Base-by-base conservation (phyloP, 2,329 filamentous ascomycete species). In the Penicillium corylophilum region DNA sequence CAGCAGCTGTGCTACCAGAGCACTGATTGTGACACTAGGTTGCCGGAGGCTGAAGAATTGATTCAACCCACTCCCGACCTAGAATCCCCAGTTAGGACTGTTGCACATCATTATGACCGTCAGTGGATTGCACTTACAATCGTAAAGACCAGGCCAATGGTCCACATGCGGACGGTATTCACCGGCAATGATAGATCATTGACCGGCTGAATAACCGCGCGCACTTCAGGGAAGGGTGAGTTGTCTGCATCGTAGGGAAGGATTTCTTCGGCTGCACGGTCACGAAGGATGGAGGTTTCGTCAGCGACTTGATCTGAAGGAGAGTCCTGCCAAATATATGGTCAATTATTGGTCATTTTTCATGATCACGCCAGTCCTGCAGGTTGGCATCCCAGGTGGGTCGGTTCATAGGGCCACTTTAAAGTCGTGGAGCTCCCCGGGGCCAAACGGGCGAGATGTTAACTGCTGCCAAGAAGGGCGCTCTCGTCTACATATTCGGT, bases 1-100 rank as follows among this genome's bases (percentile, higher is more conserved):
- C 5, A 77, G 53, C 33, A 79, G 67, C 48, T 79, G 76, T 13
- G 70, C 69, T 10, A 73, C 70, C 20, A 72, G 56, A 4, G 69
- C 58, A 44, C 64, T 71, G 51, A 73, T 71, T n/a, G 66, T 71
- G 26, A 73, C 67, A 44, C 70, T 72, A 13, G 70, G 70, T 44
- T 71, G 67, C 45, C 70, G 63, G 48, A 72, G 51, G 49, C 67
- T 72, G 56, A 73, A 73, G 50, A 73, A 70, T 46, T 72, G 70
- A 38, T 73, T 73, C 33, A 72, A 54, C 15, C 68, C 69, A 46
- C 68, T 70, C 18, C 70, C 70, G 12, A 71, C 50, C 69, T 71
- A 24, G 9, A 28, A 28, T 28, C 26, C 12, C 54, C 23, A 56
- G 54, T 35, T 4, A 45, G 23, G 20, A 20, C n/a, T 10, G 23